Base-by-base conservation (phyloP, 768 basidiomycete species). In the Hygrophorus pudorinus region DNA sequence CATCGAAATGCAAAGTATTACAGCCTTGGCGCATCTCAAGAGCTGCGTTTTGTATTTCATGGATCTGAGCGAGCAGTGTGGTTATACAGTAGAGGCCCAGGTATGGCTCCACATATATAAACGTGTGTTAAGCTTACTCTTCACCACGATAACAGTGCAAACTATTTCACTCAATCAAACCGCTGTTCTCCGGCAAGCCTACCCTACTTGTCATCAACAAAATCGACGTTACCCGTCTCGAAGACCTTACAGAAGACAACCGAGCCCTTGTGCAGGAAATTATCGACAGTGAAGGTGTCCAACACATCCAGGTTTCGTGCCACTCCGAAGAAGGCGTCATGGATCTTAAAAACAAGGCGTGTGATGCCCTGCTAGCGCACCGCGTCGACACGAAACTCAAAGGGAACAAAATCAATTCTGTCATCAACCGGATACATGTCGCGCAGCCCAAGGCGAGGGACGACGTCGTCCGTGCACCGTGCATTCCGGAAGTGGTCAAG, bases 1-100 rank as follows among this genome's bases (percentile, higher is more conserved):
- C 48, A 99, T 99, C 55, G 96, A 99, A 68, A 99, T 98, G 94
- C 96, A 99, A 72, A 93, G 89, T 55, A 96, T 96, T 60, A 98
- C 94, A 30, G 96, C 96, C 11, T 71, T 99, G 49, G 96, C 96
- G 5, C 96, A 99, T 66, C 67, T 99, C 36, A 90, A 96, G 65
- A 79, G 82, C 52, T 93, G 90, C 59, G 74, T 98, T 8, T 65
- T 99, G 61, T 99, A 98, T 68, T 99, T 98, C 61, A 97, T 99
- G 92, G 96, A 99, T 63, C 74, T 97, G 24, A 89, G 85, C 51
- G 96, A 97, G 65, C 96, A 99, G 60, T 99, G 96, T 64, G 96
- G 96, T 9, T 99, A 96, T 68, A 81, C 86, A 4, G 75, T 98
- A 49, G 96, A 96, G 65, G 96, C 94, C 34, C 92, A 93, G 75